Evolutionary conservation across 2,329 filamentous ascomycete species (phyloP), one percentile per base, ranked within the genome.

Genomic region (Aspergillus pseudoglaucus): DNA sequence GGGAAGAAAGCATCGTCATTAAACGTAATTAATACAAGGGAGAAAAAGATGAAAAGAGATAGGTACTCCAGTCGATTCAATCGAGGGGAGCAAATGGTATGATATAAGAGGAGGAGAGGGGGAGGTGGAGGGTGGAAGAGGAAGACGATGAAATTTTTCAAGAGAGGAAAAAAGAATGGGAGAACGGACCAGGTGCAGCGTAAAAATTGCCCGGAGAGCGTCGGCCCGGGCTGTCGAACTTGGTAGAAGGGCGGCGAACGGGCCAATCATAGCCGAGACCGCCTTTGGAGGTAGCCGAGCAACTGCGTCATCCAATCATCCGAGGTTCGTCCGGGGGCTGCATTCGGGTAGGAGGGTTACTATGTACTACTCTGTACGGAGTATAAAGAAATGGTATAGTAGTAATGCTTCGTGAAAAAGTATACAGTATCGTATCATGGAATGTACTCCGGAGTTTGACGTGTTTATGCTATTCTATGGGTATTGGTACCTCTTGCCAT

Each of bases 1-100:
- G 82, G 64, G 84, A 81, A 67, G 84, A 77, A 74, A 88, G 71
- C 85, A 89, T 88, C 69, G 73, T 84, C 49, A 53, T 57, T 54
- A 44, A 49, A 52, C 52, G 58, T 59, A 63, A 63, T 55, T 67
- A 65, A 64, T 65, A 67, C 56, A 63, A 39, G 52, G 50, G 58
- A 50, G 58, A 59, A 58, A 62, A 60, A 56, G 56, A 53, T 59
- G 54, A 53, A 56, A 50, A 58, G 47, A 54, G 48, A 30, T 18
- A 20, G 17, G 46, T 46, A 59, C 59, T 60, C 63, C 55, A 53
- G 52, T 54, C 63, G 61, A 65, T 51, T 65, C 63, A 67, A 64
- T 59, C 61, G 62, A 56, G 58, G 57, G 54, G 53, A 55, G 53
- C 50, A 39, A 47, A 44, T 47, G 50, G 54, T 46, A 50, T 47